Conservation (phyloP, 495 filamentous ascomycete genomes). For the Penicillium psychrofluorescens region DNA sequence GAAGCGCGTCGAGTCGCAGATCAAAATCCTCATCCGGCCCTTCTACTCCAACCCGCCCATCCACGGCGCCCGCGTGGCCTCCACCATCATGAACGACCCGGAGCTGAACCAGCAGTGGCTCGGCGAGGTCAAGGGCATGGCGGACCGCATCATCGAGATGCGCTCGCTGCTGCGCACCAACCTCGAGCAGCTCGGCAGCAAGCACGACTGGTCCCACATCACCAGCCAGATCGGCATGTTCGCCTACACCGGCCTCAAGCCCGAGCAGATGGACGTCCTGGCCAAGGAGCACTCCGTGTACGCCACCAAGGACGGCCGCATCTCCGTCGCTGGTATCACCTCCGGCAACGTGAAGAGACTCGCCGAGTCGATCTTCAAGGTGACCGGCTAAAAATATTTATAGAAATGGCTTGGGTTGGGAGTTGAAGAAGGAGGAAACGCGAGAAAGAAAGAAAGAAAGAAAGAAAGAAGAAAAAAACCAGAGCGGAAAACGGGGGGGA, state of each 20-base stretch:
- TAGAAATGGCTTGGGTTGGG: background rate
- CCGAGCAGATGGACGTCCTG: constrained; percentile 86
- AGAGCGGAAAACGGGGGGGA: background rate
- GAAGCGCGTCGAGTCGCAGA: constrained; percentile 91
- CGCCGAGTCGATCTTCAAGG: constrained; percentile 91
- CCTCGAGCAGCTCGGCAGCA: constrained; percentile 86
- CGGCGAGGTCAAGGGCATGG: constrained; percentile 96
- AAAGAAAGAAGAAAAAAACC: too few relatives aligned
- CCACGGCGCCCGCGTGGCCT: constrained; percentile 90
- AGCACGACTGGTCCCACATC: constrained; percentile 98
- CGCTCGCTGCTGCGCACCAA: constrained; percentile 85
- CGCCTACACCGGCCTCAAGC: constrained; percentile 88
- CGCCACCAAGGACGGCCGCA: constrained; percentile 93
- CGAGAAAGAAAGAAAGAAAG: constrained; percentile 5
- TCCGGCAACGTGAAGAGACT: constrained; percentile 86
- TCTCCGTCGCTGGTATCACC: constrained; percentile 96
- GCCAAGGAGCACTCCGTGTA: constrained; percentile 98
- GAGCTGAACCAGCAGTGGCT: constrained; percentile 90
- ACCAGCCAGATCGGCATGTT: constrained; percentile 99
- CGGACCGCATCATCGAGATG: constrained; percentile 98
- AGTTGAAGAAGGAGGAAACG: constrained; percentile 6
- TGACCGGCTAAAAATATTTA: constrained; percentile 58
- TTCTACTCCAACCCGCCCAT: constrained; percentile 98
- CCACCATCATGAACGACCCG: constrained; percentile 84
- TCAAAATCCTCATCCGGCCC: constrained; percentile 96